Percentiles rank a stretch among this genome's conserved stretches.
Conservation (phyloP, 2,329 filamentous ascomycete species). For the Volutella citrinella region DNA sequence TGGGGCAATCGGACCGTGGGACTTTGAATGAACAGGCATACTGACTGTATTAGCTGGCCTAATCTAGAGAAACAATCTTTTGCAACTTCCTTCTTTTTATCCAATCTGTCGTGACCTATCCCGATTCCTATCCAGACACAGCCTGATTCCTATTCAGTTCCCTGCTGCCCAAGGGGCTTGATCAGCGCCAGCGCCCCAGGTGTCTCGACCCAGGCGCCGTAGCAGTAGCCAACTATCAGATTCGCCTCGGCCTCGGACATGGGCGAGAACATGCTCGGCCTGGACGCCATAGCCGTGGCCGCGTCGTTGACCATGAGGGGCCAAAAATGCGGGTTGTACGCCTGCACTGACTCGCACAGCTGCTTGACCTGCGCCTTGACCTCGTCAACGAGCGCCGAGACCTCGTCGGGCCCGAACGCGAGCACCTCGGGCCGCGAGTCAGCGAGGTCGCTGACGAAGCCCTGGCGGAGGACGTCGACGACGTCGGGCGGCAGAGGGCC, state of each 20-base stretch:
- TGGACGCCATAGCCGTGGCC: background rate
- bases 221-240: conserved; percentile 9
- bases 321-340: conserved; percentile 20
- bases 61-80: no score
- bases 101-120: no score
- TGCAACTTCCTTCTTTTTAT: no score
- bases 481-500: conserved; percentile 18
- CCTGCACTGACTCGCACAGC: conserved; percentile 11
- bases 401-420: background rate
- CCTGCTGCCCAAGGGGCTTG: background rate
- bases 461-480: conserved; percentile 13
- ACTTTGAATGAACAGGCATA: no score
- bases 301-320: conserved; percentile 9
- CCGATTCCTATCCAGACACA: no score
- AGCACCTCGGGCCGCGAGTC: conserved; percentile 6
- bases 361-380: conserved; percentile 13
- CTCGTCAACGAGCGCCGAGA: conserved; percentile 1
- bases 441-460: conserved; percentile 13
- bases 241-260: conserved; percentile 14
- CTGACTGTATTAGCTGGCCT: no score
- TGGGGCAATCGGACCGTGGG: no score
- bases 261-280: conserved; percentile 8
- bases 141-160: no score
- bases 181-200: conserved; percentile 9
- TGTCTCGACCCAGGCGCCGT: conserved; percentile 19